Conservation (phyloP, 1,284 basidiomycete species). For the Polyporus tsugae region DNA sequence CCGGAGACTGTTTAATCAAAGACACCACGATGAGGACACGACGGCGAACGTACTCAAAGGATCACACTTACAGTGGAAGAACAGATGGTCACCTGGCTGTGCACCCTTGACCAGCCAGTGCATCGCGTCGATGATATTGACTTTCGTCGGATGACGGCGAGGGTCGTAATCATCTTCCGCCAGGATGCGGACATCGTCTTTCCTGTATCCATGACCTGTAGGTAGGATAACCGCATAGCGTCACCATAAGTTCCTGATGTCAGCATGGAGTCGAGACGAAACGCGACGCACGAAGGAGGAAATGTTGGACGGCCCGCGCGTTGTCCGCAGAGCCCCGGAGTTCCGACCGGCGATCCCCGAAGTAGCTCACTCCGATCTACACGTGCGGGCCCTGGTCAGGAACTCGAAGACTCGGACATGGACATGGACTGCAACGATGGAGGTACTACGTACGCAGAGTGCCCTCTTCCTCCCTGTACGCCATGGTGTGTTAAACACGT, state of each 20-base stretch:
- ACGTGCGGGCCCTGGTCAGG: neutral
- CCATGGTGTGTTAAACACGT: neutral
- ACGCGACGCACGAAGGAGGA: conserved; percentile 66
- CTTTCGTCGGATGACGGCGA: conserved; percentile 72
- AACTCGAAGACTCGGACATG: too few species aligned
- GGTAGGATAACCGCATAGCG: conserved; percentile 25
- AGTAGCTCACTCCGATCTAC: conserved; percentile 85
- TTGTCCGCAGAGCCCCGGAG: conserved; percentile 88
- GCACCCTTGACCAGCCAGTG: conserved; percentile 86
- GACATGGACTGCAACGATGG: neutral
- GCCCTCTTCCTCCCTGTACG: conserved; percentile 68
- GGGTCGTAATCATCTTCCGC: conserved; percentile 74
- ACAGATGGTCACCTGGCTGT: conserved; percentile 79
- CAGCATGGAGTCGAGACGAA: conserved; percentile 41
- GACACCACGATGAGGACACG: neutral
- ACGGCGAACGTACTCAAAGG: neutral
- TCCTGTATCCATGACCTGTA: conserved; percentile 63
- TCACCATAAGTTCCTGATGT: neutral
- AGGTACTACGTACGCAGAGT: conserved; percentile 63
- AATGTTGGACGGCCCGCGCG: conserved; percentile 72
- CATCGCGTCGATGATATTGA: conserved; percentile 86
- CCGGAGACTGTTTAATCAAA: conserved; percentile 64
- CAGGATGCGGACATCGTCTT: conserved; percentile 80
- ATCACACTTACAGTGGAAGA: conserved; percentile 80
- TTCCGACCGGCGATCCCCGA: conserved; percentile 59